These are phyloP conservation scores for Aspergillus quadricinctus DNA, from an alignment of 2,329 filamentous ascomycete genomes.

Conservation along the genomic window DNA sequence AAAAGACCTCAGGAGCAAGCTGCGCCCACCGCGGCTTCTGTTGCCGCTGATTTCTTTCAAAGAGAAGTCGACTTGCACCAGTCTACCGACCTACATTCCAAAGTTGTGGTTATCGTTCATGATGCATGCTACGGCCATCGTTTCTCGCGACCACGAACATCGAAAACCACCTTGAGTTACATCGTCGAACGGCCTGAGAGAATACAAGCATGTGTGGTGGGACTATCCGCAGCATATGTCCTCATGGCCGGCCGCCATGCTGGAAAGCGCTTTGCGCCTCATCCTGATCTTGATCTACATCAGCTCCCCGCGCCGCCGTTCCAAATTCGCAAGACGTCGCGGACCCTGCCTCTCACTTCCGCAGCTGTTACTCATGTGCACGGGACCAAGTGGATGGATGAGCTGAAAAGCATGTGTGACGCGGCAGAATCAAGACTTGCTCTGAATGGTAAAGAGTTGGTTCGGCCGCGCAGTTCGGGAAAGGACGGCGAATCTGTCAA, in stretches of 20 bases:
- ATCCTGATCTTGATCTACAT: conserved; percentile 56
- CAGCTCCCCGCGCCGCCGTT: conserved; percentile 66
- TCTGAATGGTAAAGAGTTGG: conserved; percentile 70
- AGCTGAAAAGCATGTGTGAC: conserved; percentile 80
- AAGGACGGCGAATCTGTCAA: conserved; percentile 38
- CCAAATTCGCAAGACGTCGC: conserved; percentile 73
- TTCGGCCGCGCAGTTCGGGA: conserved; percentile 50
- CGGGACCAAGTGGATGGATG: conserved; percentile 88
- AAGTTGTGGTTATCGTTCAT: conserved; percentile 81
- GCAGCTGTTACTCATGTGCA: conserved; percentile 85
- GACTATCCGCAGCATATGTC: conserved; percentile 82
- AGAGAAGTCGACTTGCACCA: conserved; percentile 65
- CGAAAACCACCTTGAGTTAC: conserved; percentile 64
- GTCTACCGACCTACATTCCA: conserved; percentile 36
- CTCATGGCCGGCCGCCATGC: conserved; percentile 77
- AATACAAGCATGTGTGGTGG: conserved; percentile 76
- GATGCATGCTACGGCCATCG: conserved; percentile 94
- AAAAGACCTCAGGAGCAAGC: conserved; percentile 25
- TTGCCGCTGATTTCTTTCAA: conserved; percentile 66
- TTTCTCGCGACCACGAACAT: conserved; percentile 76
- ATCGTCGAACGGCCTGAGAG: conserved; percentile 94
- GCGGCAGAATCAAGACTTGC: conserved; percentile 74
- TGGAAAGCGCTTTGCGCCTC: conserved; percentile 64
- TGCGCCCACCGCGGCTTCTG: conserved; percentile 46
- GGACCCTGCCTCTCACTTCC: conserved; percentile 67